Evolutionary conservation across 345 rosid species (phyloP).

Genomic region (Kernera saxatilis): DNA sequence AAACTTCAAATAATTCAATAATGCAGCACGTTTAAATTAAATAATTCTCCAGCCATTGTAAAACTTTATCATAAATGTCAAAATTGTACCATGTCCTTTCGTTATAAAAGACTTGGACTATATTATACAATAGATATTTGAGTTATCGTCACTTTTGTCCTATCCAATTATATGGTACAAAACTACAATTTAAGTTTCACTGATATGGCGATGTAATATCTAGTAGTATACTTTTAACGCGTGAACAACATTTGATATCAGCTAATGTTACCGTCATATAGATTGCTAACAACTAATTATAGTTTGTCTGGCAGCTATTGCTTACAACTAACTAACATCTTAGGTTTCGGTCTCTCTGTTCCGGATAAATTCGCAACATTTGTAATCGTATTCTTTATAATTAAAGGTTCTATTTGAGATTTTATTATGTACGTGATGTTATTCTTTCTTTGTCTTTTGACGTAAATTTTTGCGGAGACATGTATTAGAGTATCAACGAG

Average conservation of each 20-base stretch:
- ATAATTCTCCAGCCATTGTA: slow-evolving; percentile 2
- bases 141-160: slow-evolving; percentile 12
- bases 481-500: not conserved
- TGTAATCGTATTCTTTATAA: not conserved
- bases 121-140: slow-evolving; percentile 4
- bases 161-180: slow-evolving; percentile 22
- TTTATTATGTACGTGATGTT: not conserved
- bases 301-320: no score
- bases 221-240: not conserved
- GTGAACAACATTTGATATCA: not conserved
- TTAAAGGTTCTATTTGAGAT: not conserved
- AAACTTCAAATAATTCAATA: slow-evolving; percentile 4
- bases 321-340: not conserved
- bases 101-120: slow-evolving; percentile 12
- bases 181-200: slow-evolving; percentile 5
- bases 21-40: not conserved
- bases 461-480: not conserved
- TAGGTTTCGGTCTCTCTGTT: not conserved
- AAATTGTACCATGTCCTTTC: slow-evolving; percentile 35
- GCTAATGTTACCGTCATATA: not conserved
- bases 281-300: not conserved
- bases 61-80: slow-evolving; percentile 25
- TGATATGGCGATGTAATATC: slow-evolving; percentile 6
- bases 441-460: not conserved
- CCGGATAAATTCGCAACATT: not conserved